Evolutionary conservation across 306 rosid species (phyloP), one percentile per base, ranked within the genome.

Genomic region (Nissolia schottii): DNA sequence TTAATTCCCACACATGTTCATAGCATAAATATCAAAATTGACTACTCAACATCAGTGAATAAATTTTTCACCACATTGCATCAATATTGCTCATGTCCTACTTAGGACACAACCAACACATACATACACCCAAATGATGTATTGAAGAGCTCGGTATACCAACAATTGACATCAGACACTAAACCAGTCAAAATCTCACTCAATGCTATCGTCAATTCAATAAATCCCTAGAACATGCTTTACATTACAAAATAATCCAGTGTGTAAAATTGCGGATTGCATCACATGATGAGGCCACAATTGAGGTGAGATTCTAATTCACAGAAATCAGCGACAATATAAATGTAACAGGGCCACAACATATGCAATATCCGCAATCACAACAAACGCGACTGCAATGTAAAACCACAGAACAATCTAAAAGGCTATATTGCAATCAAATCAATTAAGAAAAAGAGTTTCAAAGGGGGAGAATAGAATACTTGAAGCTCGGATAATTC

Each of bases 401-500:
- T n/a, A n/a, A n/a, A n/a, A n/a, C n/a, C n/a, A n/a, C n/a, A n/a
- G n/a, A n/a, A n/a, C n/a, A 73, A 45, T 56, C 58, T 23, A 64
- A 64, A 49, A 23, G 1, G 11, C 19, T 19, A 50, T 19, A 50
- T 31, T 9, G 41, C 49, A 78, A 55, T 57, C 63, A 69, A 46
- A 63, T 54, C 2, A 16, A 37, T 38, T 16, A 77, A 25, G 1
- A 25, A 67, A 51, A 68, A 13, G 18, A 74, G 49, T 19, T 45
- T 45, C 16, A 15, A 69, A 50, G 3, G 53, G 74, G 57, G 53
- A 55, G n/a, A 81, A 29, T 40, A 25, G 63, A 71, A 59, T 71
- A 88, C 98, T 58, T 93, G 98, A 79, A 93, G 97, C 83, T 89
- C 74, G 59, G 98, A 80, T 75, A 93, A 97, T 86, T 89, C 96